phyloP scores from a whole-genome alignment of 441 rosid genomes.

The Theobroma grandiflorum region DNA sequence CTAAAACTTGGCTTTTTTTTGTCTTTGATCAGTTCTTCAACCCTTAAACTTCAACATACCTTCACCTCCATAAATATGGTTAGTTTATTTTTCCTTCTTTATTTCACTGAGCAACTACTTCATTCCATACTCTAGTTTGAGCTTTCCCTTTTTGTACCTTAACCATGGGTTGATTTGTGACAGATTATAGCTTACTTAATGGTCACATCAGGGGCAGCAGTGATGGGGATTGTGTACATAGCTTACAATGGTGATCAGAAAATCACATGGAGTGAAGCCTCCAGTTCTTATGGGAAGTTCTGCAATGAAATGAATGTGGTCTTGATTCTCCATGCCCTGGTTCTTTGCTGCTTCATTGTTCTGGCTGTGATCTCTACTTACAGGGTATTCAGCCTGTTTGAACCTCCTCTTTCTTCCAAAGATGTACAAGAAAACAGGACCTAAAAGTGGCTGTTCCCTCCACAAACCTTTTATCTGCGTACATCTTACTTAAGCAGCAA shows the following conservation, averaged over 20 bases:
- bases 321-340: constrained; percentile 64
- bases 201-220: constrained; percentile 83
- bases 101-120: not conserved
- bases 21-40: constrained; percentile 75
- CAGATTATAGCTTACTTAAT: constrained; percentile 83
- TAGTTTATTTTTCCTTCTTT: not conserved
- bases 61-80: not conserved
- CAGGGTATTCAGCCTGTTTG: constrained; percentile 72
- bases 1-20: constrained; percentile 82
- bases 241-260: constrained; percentile 68
- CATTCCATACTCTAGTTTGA: no score
- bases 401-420: constrained; percentile 65
- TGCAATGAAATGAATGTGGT: constrained; percentile 64
- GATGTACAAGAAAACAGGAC: constrained; percentile 40
- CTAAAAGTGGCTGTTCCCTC: not conserved
- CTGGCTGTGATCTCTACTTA: constrained; percentile 79
- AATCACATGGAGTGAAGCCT: constrained; percentile 90
- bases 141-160: not conserved
- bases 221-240: constrained; percentile 63
- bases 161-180: not conserved
- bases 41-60: not conserved
- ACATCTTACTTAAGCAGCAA: no score
- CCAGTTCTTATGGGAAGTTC: constrained; percentile 65
- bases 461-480: not conserved
- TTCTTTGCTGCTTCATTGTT: constrained; percentile 61